A percentile compares a stretch with the other conserved stretches of the same genome.
Conservation (phyloP, 441 rosid genomes). For the Breynia disticha region DNA sequence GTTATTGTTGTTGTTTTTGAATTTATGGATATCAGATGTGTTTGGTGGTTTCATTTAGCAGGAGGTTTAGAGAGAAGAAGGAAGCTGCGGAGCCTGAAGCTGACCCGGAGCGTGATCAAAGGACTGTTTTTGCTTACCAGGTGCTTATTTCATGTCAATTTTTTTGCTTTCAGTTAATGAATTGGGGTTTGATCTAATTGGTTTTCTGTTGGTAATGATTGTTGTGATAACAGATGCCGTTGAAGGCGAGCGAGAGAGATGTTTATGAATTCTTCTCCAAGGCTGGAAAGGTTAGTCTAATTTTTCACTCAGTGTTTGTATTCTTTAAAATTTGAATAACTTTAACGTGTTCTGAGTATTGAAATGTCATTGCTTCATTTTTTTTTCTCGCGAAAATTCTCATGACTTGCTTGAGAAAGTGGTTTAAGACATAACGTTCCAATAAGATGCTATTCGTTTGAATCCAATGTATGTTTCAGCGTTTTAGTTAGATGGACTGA, state of each 20-base stretch:
- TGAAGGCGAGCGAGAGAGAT: slow-evolving; percentile 86
- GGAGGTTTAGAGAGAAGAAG: slow-evolving; percentile 75
- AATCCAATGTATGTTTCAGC: no score
- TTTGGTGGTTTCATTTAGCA: slow-evolving; percentile 11
- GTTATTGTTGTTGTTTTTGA: not conserved
- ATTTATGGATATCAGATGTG: not conserved
- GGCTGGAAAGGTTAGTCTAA: slow-evolving; percentile 75
- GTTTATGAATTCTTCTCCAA: slow-evolving; percentile 89
- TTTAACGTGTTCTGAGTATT: not conserved
- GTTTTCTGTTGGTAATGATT: not conserved
- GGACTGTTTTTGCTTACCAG: slow-evolving; percentile 96
- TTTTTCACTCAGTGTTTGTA: not conserved
- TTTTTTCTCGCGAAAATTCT: no score
- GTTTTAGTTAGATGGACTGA: no score
- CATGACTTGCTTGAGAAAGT: no score
- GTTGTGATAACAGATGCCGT: slow-evolving; percentile 61
- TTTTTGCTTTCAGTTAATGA: not conserved
- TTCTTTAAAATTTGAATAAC: not conserved
- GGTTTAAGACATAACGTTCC: no score
- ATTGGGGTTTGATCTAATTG: not conserved
- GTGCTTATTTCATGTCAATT: slow-evolving; percentile 21
- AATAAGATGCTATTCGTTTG: no score
- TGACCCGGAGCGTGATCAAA: slow-evolving; percentile 95
- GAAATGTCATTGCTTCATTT: not conserved
- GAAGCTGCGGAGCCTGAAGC: slow-evolving; percentile 71